Percentiles rank a stretch among this genome's conserved stretches.
These are phyloP conservation scores for Blastocystis sp. DNA, from an alignment of 352 stramenopile genomes.

Conservation along the genomic window DNA sequence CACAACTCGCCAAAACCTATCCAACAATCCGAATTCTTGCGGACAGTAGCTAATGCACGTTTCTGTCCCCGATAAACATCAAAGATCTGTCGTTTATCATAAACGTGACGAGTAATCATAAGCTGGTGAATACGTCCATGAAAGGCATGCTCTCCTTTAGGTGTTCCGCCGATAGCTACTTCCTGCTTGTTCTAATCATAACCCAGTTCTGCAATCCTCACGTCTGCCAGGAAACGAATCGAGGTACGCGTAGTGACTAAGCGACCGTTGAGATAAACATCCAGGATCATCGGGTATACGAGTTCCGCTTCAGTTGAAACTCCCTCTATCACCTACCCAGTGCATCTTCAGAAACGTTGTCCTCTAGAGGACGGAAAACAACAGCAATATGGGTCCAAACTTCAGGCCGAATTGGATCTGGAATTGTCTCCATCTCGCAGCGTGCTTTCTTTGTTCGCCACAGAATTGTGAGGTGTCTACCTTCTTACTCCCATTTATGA, in stretches of 20 bases:
- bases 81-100: not conserved
- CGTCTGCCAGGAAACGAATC: slow-evolving; percentile 38
- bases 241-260: not conserved
- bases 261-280: slow-evolving; percentile 37
- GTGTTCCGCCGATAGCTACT: not conserved
- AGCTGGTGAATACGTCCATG: slow-evolving; percentile 3
- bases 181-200: not conserved
- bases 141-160: not conserved
- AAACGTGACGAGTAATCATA: not conserved
- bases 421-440: not conserved
- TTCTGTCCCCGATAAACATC: not conserved
- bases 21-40: not conserved
- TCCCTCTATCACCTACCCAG: not conserved
- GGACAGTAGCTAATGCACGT: not conserved
- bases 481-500: not conserved
- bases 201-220: not conserved
- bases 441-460: slow-evolving; percentile 24
- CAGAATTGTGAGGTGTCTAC: not conserved
- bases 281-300: slow-evolving; percentile 33
- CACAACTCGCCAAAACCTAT: slow-evolving; percentile 16
- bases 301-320: slow-evolving; percentile 10
- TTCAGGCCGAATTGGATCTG: not conserved
- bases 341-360: not conserved
- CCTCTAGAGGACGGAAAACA: slow-evolving; percentile 5
- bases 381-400: slow-evolving; percentile 47